These are phyloP conservation scores for Trichoderma sp. DNA, from an alignment of 2,329 filamentous ascomycete genomes.

Conservation along the genomic window DNA sequence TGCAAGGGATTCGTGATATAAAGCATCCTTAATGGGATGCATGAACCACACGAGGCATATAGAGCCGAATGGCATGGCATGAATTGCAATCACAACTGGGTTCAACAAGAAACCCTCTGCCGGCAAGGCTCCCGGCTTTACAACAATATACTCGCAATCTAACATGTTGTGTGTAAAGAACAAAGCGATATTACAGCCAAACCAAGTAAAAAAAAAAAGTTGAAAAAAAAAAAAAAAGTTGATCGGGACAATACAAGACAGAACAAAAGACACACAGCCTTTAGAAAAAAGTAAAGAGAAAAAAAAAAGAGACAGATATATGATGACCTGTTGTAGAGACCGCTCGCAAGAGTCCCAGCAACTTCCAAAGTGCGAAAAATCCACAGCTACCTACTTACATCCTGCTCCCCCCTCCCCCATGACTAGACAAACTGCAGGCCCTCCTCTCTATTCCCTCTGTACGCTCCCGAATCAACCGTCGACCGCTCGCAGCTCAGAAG, in stretches of 20 bases:
- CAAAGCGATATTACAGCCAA: conserved; percentile 26
- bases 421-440: conserved; percentile 30
- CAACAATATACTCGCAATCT: conserved; percentile 8
- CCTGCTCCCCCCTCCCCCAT: neutral
- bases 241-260: conserved; percentile 29
- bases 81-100: too few species aligned
- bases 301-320: conserved; percentile 44
- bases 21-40: neutral
- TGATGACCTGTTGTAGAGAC: conserved; percentile 50
- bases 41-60: neutral
- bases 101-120: neutral
- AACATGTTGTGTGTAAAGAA: conserved; percentile 21
- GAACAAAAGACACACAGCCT: conserved; percentile 33
- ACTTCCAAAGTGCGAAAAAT: conserved; percentile 31
- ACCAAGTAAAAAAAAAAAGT: conserved; percentile 9
- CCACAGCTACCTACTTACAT: conserved; percentile 30
- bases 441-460: conserved; percentile 28
- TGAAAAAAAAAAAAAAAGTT: neutral
- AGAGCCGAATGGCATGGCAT: neutral
- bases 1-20: neutral
- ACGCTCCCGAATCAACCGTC: conserved; percentile 38
- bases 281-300: conserved; percentile 23
- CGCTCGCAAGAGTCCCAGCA: conserved; percentile 41
- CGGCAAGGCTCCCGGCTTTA: neutral
- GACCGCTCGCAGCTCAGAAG: conserved; percentile 34